Evolutionary conservation across 129 eudicot species (phyloP).

Genomic region (Saposhnikovia divaricata): DNA sequence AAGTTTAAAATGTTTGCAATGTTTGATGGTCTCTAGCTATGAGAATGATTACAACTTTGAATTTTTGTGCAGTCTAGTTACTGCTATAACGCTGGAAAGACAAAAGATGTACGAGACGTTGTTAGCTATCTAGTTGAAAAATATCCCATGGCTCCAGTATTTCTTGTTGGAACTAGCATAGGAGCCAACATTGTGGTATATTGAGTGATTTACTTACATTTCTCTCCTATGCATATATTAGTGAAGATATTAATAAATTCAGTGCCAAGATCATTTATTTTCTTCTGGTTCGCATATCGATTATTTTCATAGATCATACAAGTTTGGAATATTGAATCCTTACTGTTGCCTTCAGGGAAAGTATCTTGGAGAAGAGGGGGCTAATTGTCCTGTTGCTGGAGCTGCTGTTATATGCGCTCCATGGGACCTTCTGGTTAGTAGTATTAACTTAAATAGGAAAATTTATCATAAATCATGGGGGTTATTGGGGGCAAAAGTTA

Average conservation of each 20-base stretch:
- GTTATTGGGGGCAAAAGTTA: too few relatives aligned
- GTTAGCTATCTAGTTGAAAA: not conserved
- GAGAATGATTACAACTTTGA: not conserved
- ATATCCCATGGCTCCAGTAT: conserved; percentile 7
- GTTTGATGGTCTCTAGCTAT: too few relatives aligned
- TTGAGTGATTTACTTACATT: not conserved
- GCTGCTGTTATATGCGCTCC: conserved; percentile 10
- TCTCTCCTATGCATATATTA: too few relatives aligned
- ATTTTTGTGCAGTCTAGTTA: conserved; percentile 2
- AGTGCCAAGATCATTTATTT: too few relatives aligned
- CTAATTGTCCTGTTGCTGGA: conserved; percentile 9
- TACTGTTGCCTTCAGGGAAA: conserved; percentile 3
- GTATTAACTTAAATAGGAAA: not conserved
- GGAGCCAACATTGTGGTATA: conserved; percentile 10
- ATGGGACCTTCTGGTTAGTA: conserved; percentile 9
- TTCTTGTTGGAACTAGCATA: conserved; percentile 11
- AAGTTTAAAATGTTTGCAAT: not conserved
- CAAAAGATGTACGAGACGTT: not conserved
- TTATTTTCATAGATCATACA: not conserved
- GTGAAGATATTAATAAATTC: too few relatives aligned
- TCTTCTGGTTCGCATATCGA: not conserved
- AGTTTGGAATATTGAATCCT: not conserved
- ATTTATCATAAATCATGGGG: too few relatives aligned
- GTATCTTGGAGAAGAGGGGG: conserved; percentile 11
- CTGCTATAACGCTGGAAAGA: conserved; percentile 8